These are phyloP conservation scores for Alternaria angustiovoidea DNA, from an alignment of 2,329 filamentous ascomycete genomes.

Conservation along the genomic window DNA sequence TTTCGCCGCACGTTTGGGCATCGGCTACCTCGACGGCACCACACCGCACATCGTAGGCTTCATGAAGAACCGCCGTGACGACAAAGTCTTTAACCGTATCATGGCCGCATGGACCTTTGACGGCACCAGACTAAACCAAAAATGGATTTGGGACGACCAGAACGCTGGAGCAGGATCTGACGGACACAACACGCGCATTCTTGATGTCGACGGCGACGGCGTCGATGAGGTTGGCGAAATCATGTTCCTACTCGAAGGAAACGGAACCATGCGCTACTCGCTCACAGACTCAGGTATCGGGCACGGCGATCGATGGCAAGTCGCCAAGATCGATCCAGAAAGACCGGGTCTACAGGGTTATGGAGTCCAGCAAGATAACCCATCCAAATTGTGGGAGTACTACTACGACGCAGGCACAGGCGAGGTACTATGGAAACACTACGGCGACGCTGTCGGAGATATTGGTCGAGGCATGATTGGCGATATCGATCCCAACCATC, in stretches of 20 bases:
- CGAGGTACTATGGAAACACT: background rate
- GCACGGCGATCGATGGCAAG: slow-evolving; percentile 22
- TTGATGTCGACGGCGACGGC: slow-evolving; percentile 19
- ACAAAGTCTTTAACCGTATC: slow-evolving; percentile 17
- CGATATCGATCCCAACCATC: background rate
- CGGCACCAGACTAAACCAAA: background rate
- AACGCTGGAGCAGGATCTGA: slow-evolving; percentile 11
- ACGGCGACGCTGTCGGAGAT: background rate
- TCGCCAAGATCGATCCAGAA: slow-evolving; percentile 20
- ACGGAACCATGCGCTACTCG: slow-evolving; percentile 14
- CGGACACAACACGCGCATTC: slow-evolving; percentile 18
- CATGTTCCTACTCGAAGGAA: slow-evolving; percentile 17
- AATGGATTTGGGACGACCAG: slow-evolving; percentile 14
- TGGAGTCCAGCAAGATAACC: background rate
- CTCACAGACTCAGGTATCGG: slow-evolving; percentile 12
- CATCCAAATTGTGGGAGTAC: background rate
- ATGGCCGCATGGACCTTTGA: slow-evolving; percentile 18
- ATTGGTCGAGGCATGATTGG: background rate
- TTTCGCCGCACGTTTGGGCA: background rate
- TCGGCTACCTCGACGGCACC: slow-evolving; percentile 11
- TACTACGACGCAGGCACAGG: background rate
- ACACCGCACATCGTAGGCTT: slow-evolving; percentile 17
- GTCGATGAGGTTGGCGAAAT: slow-evolving; percentile 22
- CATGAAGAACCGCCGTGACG: slow-evolving; percentile 18
- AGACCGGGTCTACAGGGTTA: slow-evolving; percentile 5